Base-by-base conservation (phyloP, 78 protist genomes). In the Dictyostelium firmibasis region DNA sequence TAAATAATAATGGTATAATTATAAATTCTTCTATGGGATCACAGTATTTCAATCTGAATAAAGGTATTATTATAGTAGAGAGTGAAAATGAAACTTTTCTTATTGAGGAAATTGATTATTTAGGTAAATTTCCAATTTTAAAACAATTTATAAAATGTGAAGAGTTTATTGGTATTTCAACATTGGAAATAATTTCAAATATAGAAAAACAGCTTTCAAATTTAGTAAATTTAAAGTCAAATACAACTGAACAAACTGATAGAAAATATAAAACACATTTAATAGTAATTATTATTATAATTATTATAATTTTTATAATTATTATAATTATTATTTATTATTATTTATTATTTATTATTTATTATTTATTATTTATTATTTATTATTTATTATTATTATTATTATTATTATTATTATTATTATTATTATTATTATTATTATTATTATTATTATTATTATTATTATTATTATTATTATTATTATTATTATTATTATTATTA, bases 201-300 rank as follows among this genome's bases (percentile, higher is more conserved):
- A 72, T 72, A 31, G 79, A 72, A 16, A 72, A 72, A 72, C 79
- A 72, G 33, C 25, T 33, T 13, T 33, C 36, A 31, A 33, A 29
- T 72, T 33, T 72, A 33, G 35, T 33, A 13, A 29, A 13, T 33
- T 33, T 72, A 33, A 72, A 72, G 33, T 72, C 79, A 31, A 31
- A 33, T 33, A 29, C 33, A 72, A 33, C 27, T 14, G 79, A 67
- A 27, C 29, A 23, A 67, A 67, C 44, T 27, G 79, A 72, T 77
- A 77, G 83, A 43, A 77, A 77, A 77, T 77, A 41, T 43, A 35
- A 77, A 77, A n/a, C 57, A n/a, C 23, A 18, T 41, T 77, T 77
- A 43, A 33, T 38, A 41, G 83, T 76, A 76, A n/a, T n/a, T n/a
- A n/a, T n/a, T n/a, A 36, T 44, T 44, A 0, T 10, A 44, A 10